Percentiles rank a stretch among this genome's conserved stretches.
phyloP scores from a whole-genome alignment of 2,329 filamentous ascomycete species.

The Cladosporium phlei region DNA sequence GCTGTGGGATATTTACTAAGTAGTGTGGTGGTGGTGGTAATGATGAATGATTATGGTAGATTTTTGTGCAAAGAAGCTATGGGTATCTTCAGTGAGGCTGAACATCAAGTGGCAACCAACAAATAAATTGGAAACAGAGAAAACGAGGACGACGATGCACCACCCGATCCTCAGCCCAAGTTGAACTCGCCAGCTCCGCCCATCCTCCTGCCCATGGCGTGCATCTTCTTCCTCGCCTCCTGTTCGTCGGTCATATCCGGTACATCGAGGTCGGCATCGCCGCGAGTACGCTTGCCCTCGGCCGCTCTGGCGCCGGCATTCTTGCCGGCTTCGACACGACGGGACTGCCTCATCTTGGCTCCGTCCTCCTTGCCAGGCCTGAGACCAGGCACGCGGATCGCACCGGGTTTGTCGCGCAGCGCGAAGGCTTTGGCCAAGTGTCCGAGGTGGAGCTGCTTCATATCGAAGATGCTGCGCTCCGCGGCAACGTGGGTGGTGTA shows the following conservation, averaged over 20 bases:
- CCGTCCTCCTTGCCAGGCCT: slow-evolving; percentile 45
- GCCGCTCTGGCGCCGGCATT: slow-evolving; percentile 17
- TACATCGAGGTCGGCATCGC: slow-evolving; percentile 24
- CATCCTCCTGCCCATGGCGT: slow-evolving; percentile 48
- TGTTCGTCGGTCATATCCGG: slow-evolving; percentile 33
- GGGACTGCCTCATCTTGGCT: slow-evolving; percentile 43
- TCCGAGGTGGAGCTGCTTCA: slow-evolving; percentile 83
- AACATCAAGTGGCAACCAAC: slow-evolving; percentile 17
- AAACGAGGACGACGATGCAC: background rate
- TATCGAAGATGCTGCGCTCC: slow-evolving; percentile 84
- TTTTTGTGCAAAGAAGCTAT: slow-evolving; percentile 12
- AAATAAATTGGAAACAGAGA: background rate
- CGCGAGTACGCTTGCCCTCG: slow-evolving; percentile 29
- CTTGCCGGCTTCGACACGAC: slow-evolving; percentile 34
- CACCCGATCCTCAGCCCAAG: slow-evolving; percentile 36
- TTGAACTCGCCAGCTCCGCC: slow-evolving; percentile 55
- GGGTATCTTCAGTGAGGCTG: slow-evolving; percentile 12
- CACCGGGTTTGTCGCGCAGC: slow-evolving; percentile 78
- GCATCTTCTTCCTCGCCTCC: slow-evolving; percentile 51
- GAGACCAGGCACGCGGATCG: slow-evolving; percentile 58
- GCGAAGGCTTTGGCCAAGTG: slow-evolving; percentile 93
- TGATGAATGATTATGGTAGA: background rate
- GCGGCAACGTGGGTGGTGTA: slow-evolving; percentile 89
- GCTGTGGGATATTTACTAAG: slow-evolving; percentile 82
- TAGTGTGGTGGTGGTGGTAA: background rate